Evolutionary conservation across 1,284 basidiomycete genomes (phyloP), one percentile per base, ranked within the genome.

Genomic region (Marasmius fiardii): DNA sequence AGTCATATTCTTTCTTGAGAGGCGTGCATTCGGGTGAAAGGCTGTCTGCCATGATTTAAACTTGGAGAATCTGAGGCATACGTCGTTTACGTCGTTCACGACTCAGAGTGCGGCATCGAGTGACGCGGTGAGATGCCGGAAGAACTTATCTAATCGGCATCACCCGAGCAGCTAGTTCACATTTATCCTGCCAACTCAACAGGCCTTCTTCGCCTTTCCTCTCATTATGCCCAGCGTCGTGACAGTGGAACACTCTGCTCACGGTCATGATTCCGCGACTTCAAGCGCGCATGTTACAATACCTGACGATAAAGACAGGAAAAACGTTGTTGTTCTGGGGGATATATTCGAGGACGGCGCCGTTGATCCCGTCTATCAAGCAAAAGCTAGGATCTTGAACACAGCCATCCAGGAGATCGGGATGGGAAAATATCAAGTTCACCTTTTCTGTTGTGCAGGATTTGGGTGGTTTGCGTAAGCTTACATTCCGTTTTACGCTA

Each of bases 1-100:
- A 75, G 71, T 98, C 95, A 70, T 97, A 98, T 58, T 84, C 78
- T 59, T 88, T 85, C 69, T 98, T 98, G 55, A 95, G 79, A 0
- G 90, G 88, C 3, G 95, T 97, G 72, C 95, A 98, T 73, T 88
- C 81, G 1, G 84, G 74, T 2, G 89, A 83, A 26, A 96, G 77
- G 64, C 85, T 88, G 60, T 85, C 77, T 2, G 88, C 83, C 88
- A 90, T 90, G 49, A 58, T 58, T 41, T 41, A 7, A 20, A n/a
- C n/a, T n/a, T n/a, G n/a, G n/a, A n/a, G n/a, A n/a, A n/a, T n/a
- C n/a, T 7, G 16, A 41, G 39, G 20, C 39, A 41, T 41, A 18
- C 16, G 8, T n/a, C 14, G 11, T 8, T 10, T 31, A 41, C 14
- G 16, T 12, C 12, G 35, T 37, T 37, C 12, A 37, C 34, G 16